Evolutionary conservation across 225 moss, liverwort and hornwort genomes (phyloP).

Genomic region (Polytrichum commune): DNA sequence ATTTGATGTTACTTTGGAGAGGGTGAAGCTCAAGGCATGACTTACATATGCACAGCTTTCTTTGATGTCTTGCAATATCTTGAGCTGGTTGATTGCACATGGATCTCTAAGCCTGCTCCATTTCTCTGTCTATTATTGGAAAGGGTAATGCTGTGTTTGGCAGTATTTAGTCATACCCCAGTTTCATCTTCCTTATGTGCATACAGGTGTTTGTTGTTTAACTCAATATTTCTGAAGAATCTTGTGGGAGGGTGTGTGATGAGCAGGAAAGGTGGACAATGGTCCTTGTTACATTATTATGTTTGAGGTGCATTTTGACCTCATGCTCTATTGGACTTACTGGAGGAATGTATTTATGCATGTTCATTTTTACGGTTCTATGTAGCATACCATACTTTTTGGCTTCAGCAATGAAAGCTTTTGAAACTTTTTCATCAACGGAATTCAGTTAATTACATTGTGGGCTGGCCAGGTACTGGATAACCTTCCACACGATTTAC

Average conservation of each 20-base stretch:
- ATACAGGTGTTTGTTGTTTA: too few relatives aligned
- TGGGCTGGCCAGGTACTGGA: slow-evolving; percentile 76
- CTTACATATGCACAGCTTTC: neutral
- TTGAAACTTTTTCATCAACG: too few relatives aligned
- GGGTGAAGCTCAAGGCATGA: too few relatives aligned
- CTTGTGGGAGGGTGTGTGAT: slow-evolving; percentile 41
- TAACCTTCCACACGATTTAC: slow-evolving; percentile 93
- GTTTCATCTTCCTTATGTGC: too few relatives aligned
- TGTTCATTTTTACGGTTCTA: neutral
- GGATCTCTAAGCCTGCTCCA: too few relatives aligned
- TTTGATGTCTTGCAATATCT: neutral
- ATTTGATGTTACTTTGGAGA: too few relatives aligned
- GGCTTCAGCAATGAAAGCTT: too few relatives aligned
- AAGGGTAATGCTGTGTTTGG: too few relatives aligned
- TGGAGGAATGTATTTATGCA: neutral
- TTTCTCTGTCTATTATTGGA: too few relatives aligned
- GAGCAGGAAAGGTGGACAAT: slow-evolving; percentile 66
- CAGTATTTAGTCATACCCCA: too few relatives aligned
- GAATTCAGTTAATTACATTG: neutral
- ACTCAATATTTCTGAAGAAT: too few relatives aligned
- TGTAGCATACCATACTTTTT: slow-evolving; percentile 8
- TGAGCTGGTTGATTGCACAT: neutral
- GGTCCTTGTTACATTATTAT: slow-evolving; percentile 76
- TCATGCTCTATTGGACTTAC: neutral
- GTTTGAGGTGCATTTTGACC: slow-evolving; percentile 69